Evolutionary conservation across 2,329 filamentous ascomycete genomes (phyloP), one percentile per base, ranked within the genome.

Genomic region (Phaeoacremonium minimum): DNA sequence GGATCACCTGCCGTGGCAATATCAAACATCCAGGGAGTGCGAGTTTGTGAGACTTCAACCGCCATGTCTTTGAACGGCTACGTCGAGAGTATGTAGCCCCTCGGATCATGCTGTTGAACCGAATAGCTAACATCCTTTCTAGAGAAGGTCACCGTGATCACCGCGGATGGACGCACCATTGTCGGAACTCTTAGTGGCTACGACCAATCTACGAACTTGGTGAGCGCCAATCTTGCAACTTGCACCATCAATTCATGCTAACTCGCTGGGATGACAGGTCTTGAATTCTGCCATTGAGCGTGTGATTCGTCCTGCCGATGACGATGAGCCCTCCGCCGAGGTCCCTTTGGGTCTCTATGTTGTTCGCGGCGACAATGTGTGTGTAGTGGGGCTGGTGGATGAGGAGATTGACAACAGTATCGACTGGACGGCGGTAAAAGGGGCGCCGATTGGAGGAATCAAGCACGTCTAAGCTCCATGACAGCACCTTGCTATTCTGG

Each of bases 121-220:
- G 13, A 7, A 20, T 36, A 16, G n/a, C 15, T 33, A 28, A 33
- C 26, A 15, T 20, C 13, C 15, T 20, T 7, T 30, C 14, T 17
- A 96, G 93, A 95, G 66, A 94, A 88, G 63, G 87, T 97, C 50
- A 75, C 90, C 40, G 84, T 97, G 54, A 77, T 97, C 46, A 97
- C 93, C 18, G 85, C 87, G 49, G 93, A 97, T 64, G 93, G 91
- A 35, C 83, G 91, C 51, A 95, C 87, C 32, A 68, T 91, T 15
- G 75, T 87, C 43, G 93, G 93, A 41, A 90, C 75, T 3, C 79
- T 98, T 36, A 71, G 91, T 33, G 87, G 86, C 30, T 89, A 85
- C 57, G 93, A 98, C 61, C 83, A 95, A 63, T 80, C 85, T 53
- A 97, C 93, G 48, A 98, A 98, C 63, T 69, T 98, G 44, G 79